Evolutionary conservation across 495 filamentous ascomycete species (phyloP).

Genomic region (Glarea lozoyensis): DNA sequence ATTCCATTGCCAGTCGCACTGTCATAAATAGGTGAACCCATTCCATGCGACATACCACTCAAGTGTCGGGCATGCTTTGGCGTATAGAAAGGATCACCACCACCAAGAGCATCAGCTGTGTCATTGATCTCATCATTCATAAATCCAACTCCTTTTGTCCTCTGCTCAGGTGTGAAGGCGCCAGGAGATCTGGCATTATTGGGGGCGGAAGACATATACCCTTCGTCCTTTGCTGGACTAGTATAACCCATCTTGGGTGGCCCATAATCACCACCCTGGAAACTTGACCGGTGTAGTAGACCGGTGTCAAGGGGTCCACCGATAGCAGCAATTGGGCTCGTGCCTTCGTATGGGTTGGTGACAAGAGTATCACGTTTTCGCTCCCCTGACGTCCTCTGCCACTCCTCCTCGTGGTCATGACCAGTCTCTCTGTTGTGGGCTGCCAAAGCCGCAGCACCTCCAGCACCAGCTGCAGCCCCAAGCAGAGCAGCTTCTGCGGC

Average conservation of each 20-base stretch:
- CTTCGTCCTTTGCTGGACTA: constrained; percentile 61
- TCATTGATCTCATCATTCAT: constrained; percentile 40
- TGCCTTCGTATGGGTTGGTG: constrained; percentile 49
- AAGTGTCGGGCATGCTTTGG: constrained; percentile 58
- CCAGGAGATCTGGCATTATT: constrained; percentile 56
- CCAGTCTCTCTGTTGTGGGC: constrained; percentile 37
- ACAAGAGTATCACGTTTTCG: constrained; percentile 46
- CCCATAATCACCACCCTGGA: constrained; percentile 24
- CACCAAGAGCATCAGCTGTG: constrained; percentile 51
- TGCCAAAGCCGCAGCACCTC: constrained; percentile 31
- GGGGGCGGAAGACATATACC: constrained; percentile 78
- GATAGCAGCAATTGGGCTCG: constrained; percentile 38
- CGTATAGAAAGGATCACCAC: constrained; percentile 47
- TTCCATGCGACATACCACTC: constrained; percentile 85
- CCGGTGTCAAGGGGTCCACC: constrained; percentile 39
- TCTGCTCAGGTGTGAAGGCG: constrained; percentile 49
- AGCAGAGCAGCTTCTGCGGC: constrained; percentile 31
- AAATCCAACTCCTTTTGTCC: constrained; percentile 50
- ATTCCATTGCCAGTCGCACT: constrained; percentile 81
- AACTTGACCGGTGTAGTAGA: constrained; percentile 32
- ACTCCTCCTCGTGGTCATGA: constrained; percentile 44
- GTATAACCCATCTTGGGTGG: constrained; percentile 15
- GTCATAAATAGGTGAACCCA: constrained; percentile 85
- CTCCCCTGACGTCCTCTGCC: constrained; percentile 44
- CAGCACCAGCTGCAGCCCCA: constrained; percentile 34